Base-by-base conservation (phyloP, 2,329 filamentous ascomycete genomes). In the Periconia macrospinosa region DNA sequence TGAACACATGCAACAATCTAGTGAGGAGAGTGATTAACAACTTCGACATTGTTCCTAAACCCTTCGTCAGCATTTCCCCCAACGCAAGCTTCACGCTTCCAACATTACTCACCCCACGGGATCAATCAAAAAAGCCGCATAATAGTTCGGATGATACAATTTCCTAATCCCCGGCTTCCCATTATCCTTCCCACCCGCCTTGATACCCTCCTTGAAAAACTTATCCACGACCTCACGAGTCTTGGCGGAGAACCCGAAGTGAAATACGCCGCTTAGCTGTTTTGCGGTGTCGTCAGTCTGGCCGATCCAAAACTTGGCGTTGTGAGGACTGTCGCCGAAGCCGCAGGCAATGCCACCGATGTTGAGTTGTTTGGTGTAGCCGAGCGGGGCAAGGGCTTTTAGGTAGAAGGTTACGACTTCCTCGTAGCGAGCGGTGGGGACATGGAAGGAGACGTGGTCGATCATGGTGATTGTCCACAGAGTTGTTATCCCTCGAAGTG, bases 401-500 rank as follows among this genome's bases (percentile, higher is more conserved):
- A 57, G 48, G 47, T 69, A 69, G 53, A 56, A 70, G 15, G 50
- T 49, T 13, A 63, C 54, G 6, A 63, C 53, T 30, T 61, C 61
- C 6, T 61, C 58, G 46, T 55, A 61, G 19, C 54, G 54, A 41
- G 57, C 50, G 15, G 56, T 20, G 14, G 61, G 62, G 15, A 67
- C 61, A 15, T 46, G 41, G 48, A 68, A 60, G 40, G 47, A 50
- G 48, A 65, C 45, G 57, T 69, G 65, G 49, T 66, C 60, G 49
- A 65, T 43, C n/a, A 48, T 50, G 6, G 92, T 79, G 1, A 74
- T 79, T 0, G 67, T n/a, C n/a, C n/a, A n/a, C 14, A 46, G 10
- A 44, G 8, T 44, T 33, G 30, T n/a, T n/a, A n/a, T n/a, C n/a
- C n/a, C n/a, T n/a, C n/a, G n/a, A n/a, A n/a, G n/a, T n/a, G n/a